A percentile compares a stretch with the other conserved stretches of the same genome.
Conservation (phyloP, 768 basidiomycete species). For the Gymnopilus junonius region DNA sequence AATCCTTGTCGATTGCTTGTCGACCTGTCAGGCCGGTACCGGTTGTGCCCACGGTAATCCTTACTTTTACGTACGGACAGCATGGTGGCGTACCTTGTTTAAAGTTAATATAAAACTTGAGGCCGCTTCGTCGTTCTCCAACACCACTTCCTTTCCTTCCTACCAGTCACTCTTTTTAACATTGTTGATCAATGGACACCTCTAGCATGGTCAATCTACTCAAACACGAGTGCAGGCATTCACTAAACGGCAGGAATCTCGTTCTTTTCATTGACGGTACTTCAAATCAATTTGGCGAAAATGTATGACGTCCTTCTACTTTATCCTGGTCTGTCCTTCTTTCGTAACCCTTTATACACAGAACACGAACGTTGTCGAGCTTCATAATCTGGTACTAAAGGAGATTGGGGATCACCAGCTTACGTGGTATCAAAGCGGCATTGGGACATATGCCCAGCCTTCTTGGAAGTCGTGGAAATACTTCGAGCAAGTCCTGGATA, state of each 20-base stretch:
- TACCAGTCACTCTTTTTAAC: neutral
- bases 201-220: neutral
- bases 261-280: slow-evolving; percentile 32
- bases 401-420: slow-evolving; percentile 17
- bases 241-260: slow-evolving; percentile 39
- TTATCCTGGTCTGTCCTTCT: neutral
- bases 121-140: no score
- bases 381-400: slow-evolving; percentile 29
- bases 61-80: no score
- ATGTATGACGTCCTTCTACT: slow-evolving; percentile 6
- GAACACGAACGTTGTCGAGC: slow-evolving; percentile 36
- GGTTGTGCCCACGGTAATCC: no score
- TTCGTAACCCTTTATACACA: slow-evolving; percentile 2
- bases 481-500: slow-evolving; percentile 15
- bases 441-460: slow-evolving; percentile 30
- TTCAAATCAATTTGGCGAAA: slow-evolving; percentile 29
- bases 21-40: no score
- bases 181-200: neutral
- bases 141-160: neutral
- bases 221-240: neutral
- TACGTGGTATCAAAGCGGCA: slow-evolving; percentile 36
- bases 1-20: no score
- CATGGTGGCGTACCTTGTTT: no score
- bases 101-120: no score
- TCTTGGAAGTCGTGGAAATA: slow-evolving; percentile 17